A percentile compares a stretch with the other conserved stretches of the same genome.
Conservation (phyloP, 345 rosid species). For the Populus euphratica region DNA sequence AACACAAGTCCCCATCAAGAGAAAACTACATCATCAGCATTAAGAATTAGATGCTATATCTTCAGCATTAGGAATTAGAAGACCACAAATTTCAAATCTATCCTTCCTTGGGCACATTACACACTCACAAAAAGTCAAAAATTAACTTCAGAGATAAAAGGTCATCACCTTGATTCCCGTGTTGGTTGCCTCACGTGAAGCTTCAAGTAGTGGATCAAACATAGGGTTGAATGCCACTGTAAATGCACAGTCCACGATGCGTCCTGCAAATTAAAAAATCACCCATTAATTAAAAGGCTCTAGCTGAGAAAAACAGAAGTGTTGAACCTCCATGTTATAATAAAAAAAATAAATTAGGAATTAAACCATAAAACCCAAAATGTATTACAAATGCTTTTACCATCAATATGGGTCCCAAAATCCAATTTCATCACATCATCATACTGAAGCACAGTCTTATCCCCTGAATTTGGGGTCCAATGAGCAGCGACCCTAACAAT, state of each 20-base stretch:
- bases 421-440: conserved; percentile 97
- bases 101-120: neutral
- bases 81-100: too few relatives aligned
- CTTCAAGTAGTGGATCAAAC: conserved; percentile 86
- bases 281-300: conserved; percentile 15
- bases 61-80: neutral
- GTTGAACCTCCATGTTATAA: neutral
- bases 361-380: neutral
- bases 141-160: neutral
- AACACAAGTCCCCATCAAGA: neutral
- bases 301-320: neutral
- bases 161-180: conserved; percentile 83
- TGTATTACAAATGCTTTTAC: conserved; percentile 25
- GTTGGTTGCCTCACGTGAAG: conserved; percentile 93
- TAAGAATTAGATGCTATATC: too few relatives aligned
- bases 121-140: neutral
- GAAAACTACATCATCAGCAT: neutral
- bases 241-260: conserved; percentile 87
- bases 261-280: conserved; percentile 52
- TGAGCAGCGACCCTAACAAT: conserved; percentile 89
- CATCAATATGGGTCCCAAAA: conserved; percentile 97
- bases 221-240: conserved; percentile 99
- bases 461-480: conserved; percentile 98
- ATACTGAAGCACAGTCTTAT: conserved; percentile 91
- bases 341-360: neutral